A percentile compares a stretch with the other conserved stretches of the same genome.
Evolutionary conservation across 2,329 filamentous ascomycete species (phyloP).

Genomic region (Rhytidhysteron rufulum): DNA sequence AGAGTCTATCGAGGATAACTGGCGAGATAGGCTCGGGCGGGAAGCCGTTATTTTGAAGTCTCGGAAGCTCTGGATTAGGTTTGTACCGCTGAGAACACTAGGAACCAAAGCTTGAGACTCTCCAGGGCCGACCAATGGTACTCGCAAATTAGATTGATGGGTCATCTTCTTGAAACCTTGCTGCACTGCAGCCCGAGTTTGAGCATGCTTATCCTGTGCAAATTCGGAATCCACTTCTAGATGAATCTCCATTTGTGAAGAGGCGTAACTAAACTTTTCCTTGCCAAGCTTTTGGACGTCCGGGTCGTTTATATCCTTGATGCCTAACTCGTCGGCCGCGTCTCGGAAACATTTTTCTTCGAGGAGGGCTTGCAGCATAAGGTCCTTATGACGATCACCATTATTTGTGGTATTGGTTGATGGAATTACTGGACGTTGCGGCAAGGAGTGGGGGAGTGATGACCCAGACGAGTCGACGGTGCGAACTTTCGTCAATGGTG

Average conservation of each 20-base stretch:
- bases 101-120: background rate
- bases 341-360: slow-evolving; percentile 42
- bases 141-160: slow-evolving; percentile 19
- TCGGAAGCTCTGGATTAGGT: slow-evolving; percentile 1
- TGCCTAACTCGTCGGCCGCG: slow-evolving; percentile 34
- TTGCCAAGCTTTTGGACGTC: slow-evolving; percentile 34
- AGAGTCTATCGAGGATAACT: background rate
- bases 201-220: slow-evolving; percentile 35
- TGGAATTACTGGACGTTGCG: background rate
- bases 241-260: slow-evolving; percentile 30
- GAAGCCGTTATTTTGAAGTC: background rate
- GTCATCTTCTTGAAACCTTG: slow-evolving; percentile 35
- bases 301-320: slow-evolving; percentile 28
- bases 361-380: slow-evolving; percentile 43
- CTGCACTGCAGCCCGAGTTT: slow-evolving; percentile 29
- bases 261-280: slow-evolving; percentile 37
- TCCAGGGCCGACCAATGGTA: slow-evolving; percentile 8
- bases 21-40: background rate
- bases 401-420: background rate
- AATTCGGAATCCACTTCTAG: slow-evolving; percentile 35
- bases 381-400: slow-evolving; percentile 19
- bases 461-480: no score
- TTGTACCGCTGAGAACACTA: background rate
- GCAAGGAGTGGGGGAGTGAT: no score
- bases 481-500: no score